A percentile compares a stretch with the other conserved stretches of the same genome.
These are phyloP conservation scores for Ilex aquifolium DNA, from an alignment of 257 asterid genomes.

Conservation along the genomic window DNA sequence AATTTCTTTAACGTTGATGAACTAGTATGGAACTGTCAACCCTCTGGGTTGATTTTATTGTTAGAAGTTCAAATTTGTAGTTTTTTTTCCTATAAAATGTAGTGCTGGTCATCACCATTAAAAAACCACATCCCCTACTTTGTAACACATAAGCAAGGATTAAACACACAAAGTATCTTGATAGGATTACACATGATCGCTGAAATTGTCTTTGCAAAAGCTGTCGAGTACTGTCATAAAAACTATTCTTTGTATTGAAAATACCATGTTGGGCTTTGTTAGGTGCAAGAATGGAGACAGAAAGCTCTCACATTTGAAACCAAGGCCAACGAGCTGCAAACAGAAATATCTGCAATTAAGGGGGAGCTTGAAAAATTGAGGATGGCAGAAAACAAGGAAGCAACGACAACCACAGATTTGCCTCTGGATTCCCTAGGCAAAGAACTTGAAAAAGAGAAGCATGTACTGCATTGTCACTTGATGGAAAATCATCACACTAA, in stretches of 20 bases:
- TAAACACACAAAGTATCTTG: neutral
- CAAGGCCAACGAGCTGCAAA: slow-evolving; percentile 39
- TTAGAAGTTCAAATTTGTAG: too few relatives aligned
- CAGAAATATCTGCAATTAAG: slow-evolving; percentile 27
- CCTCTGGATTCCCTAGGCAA: slow-evolving; percentile 26
- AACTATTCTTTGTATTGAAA: too few relatives aligned
- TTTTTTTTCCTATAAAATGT: too few relatives aligned
- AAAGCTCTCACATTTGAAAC: slow-evolving; percentile 42
- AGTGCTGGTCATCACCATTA: too few relatives aligned
- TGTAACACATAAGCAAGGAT: neutral
- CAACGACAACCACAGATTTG: slow-evolving; percentile 4
- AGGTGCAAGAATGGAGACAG: slow-evolving; percentile 80
- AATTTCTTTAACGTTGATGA: too few relatives aligned
- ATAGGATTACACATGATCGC: neutral
- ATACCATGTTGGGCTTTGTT: neutral
- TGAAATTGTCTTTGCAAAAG: too few relatives aligned
- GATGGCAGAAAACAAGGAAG: slow-evolving; percentile 6
- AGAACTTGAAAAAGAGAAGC: slow-evolving; percentile 36
- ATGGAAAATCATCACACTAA: slow-evolving; percentile 15
- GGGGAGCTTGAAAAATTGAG: slow-evolving; percentile 31
- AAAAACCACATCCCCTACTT: neutral
- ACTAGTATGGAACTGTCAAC: too few relatives aligned
- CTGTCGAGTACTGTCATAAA: neutral
- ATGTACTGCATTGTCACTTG: slow-evolving; percentile 8
- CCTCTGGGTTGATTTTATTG: too few relatives aligned